These are phyloP conservation scores for Paracorniculantispora psalliotae DNA, from an alignment of 2,329 filamentous ascomycete species.

Conservation along the genomic window DNA sequence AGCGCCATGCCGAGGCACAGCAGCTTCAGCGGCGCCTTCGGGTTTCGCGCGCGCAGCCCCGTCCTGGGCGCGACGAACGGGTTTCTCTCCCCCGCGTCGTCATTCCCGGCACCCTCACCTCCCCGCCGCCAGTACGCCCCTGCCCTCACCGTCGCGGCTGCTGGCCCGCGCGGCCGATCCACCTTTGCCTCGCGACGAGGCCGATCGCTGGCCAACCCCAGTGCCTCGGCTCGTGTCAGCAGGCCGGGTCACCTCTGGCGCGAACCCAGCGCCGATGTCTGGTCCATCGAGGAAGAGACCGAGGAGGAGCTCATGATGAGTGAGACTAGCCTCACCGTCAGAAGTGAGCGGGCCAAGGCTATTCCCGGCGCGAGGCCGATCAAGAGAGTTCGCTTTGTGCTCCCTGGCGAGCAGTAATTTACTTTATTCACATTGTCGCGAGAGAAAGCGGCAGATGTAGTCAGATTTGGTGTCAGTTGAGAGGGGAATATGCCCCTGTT, in stretches of 20 bases:
- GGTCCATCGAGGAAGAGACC: conserved; percentile 55
- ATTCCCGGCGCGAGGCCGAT: conserved; percentile 40
- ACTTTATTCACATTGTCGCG: not conserved
- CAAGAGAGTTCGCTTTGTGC: conserved; percentile 53
- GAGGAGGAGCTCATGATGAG: conserved; percentile 47
- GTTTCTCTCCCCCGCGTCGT: conserved; percentile 28
- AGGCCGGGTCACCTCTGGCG: conserved; percentile 45
- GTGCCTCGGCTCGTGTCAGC: conserved; percentile 27
- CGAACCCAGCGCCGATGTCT: conserved; percentile 55
- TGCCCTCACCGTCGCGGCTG: conserved; percentile 25
- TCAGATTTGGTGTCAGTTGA: not conserved
- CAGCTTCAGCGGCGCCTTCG: conserved; percentile 35
- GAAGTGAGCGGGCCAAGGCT: conserved; percentile 25
- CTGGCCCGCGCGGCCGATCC: conserved; percentile 25
- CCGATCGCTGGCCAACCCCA: conserved; percentile 24
- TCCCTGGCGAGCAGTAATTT: conserved; percentile 37
- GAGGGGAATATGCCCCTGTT: not conserved
- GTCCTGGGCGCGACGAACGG: conserved; percentile 26
- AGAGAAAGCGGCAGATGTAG: not conserved
- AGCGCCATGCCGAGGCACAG: conserved; percentile 22
- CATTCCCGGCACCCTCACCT: conserved; percentile 24
- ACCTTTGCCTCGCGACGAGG: conserved; percentile 10
- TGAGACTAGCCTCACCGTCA: conserved; percentile 30
- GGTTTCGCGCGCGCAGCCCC: conserved; percentile 27
- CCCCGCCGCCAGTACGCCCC: conserved; percentile 23